These are phyloP conservation scores for Nitzschia sp. DNA, from an alignment of 108 stramenopile genomes.

Conservation along the genomic window DNA sequence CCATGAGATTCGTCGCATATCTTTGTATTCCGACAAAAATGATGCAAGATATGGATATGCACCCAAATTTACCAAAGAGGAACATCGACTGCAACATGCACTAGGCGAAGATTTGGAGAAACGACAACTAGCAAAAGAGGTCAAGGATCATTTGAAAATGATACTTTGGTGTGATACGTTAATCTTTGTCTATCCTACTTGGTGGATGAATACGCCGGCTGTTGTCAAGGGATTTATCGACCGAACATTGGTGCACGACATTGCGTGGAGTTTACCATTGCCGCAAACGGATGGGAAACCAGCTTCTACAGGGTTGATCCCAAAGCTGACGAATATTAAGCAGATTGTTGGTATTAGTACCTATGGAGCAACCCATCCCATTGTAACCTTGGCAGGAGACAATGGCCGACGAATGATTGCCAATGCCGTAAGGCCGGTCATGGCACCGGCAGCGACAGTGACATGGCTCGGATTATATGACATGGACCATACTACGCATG, in stretches of 20 bases:
- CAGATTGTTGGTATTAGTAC: constrained; percentile 23
- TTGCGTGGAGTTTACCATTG: constrained; percentile 10
- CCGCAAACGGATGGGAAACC: not conserved
- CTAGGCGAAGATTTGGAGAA: not conserved
- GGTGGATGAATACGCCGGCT: constrained; percentile 58
- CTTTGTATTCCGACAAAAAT: constrained; percentile 7
- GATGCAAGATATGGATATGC: not conserved
- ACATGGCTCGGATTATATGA: constrained; percentile 29
- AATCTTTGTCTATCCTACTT: constrained; percentile 56
- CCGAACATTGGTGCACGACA: constrained; percentile 32
- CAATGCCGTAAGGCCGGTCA: constrained; percentile 18
- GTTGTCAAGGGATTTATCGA: constrained; percentile 50
- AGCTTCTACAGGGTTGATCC: constrained; percentile 7
- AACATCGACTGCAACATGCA: not conserved
- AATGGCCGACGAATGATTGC: constrained; percentile 28
- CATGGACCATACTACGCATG: constrained; percentile 21
- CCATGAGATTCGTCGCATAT: constrained; percentile 23
- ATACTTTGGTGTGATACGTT: constrained; percentile 42
- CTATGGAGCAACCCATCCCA: constrained; percentile 22
- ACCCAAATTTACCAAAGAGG: constrained; percentile 10
- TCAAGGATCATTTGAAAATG: constrained; percentile 13
- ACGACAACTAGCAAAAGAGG: constrained; percentile 7
- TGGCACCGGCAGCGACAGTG: constrained; percentile 14
- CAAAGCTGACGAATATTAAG: constrained; percentile 16
- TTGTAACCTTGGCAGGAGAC: constrained; percentile 23